These are phyloP conservation scores for Mucor velutinosus DNA, from an alignment of 371 early-diverging fungal genomes.

Conservation along the genomic window DNA sequence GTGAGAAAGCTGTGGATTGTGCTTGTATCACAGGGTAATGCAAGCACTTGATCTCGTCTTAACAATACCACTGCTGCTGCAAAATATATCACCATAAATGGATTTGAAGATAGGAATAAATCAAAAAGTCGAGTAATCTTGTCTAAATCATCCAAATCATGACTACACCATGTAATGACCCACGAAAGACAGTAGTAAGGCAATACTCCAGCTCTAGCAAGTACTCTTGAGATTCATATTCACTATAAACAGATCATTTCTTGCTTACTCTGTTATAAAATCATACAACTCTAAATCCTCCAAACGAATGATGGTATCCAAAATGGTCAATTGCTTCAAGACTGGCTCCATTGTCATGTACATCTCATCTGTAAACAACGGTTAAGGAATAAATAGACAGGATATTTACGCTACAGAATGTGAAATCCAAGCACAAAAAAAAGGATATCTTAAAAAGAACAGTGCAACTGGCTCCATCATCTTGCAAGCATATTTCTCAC, in stretches of 20 bases:
- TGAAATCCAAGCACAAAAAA: slow-evolving; percentile 2
- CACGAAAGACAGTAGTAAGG: slow-evolving; percentile 83
- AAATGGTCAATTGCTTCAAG: slow-evolving; percentile 55
- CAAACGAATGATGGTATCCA: slow-evolving; percentile 53
- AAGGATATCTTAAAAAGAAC: slow-evolving; percentile 65
- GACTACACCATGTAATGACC: slow-evolving; percentile 89
- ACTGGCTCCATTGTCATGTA: slow-evolving; percentile 58
- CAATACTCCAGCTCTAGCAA: slow-evolving; percentile 57
- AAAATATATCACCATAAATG: slow-evolving; percentile 76
- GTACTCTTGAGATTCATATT: background rate
- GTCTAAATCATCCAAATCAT: slow-evolving; percentile 65
- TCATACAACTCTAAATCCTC: slow-evolving; percentile 54
- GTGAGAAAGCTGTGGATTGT: slow-evolving; percentile 59
- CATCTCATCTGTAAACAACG: slow-evolving; percentile 64
- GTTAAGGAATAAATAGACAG: slow-evolving; percentile 9
- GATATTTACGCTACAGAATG: background rate
- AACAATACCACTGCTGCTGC: slow-evolving; percentile 69
- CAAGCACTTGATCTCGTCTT: slow-evolving; percentile 45
- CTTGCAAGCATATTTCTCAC: slow-evolving; percentile 48
- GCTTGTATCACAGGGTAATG: slow-evolving; percentile 53
- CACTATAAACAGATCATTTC: too few species aligned
- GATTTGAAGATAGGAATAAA: slow-evolving; percentile 70
- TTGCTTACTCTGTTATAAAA: slow-evolving; percentile 51
- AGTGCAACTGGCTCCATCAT: slow-evolving; percentile 59
- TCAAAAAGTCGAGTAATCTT: slow-evolving; percentile 74